Base-by-base conservation (phyloP, 441 rosid genomes). In the Sinapis alba region DNA sequence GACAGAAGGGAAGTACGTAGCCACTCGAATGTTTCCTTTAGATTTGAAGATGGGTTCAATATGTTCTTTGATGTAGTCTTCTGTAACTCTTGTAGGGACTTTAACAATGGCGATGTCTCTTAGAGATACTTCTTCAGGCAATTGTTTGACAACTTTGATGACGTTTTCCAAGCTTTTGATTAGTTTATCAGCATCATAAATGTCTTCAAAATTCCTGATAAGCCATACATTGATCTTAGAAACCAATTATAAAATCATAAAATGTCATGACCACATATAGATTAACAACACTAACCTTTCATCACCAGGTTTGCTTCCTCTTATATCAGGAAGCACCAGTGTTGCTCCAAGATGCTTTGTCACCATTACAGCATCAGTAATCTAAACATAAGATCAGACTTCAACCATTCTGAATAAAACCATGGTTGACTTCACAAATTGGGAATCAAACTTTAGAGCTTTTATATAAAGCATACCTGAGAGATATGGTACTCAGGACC, bases 401-500 rank as follows among this genome's bases (percentile, higher is more conserved):
- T 28, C 7, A 28, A 28, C 34, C 1, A 28, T 10, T 54, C 60
- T 54, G 26, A 54, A 21, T 4, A 11, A 43, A 43, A 43, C 18
- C 51, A 43, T n/a, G 18, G 51, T 43, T 43, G 51, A 13, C 51
- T 43, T 43, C 51, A 43, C 50, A 43, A 11, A 36, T 11, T 36
- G 43, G 8, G 13, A 36, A 36, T 36, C n/a, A 47, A 1, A 1
- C 54, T 27, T 24, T 9, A 51, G 30, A 23, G 21, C 16, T 38
- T 59, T n/a, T 16, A 41, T 16, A 41, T 18, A 72, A 26, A 58
- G 23, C 32, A 67, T 83, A 93, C 99, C 98, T 96, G 98, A 6
- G 99, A 96, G 66, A 93, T 85, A 78, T 96, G 99, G 82, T 93
- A 96, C 79, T 91, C 97, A 23, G 98, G 99, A 62, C 99, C 99